A percentile compares a stretch with the other conserved stretches of the same genome.
These are phyloP conservation scores for Penicillium sp. DNA, from an alignment of 2,329 filamentous ascomycete species.

Conservation along the genomic window DNA sequence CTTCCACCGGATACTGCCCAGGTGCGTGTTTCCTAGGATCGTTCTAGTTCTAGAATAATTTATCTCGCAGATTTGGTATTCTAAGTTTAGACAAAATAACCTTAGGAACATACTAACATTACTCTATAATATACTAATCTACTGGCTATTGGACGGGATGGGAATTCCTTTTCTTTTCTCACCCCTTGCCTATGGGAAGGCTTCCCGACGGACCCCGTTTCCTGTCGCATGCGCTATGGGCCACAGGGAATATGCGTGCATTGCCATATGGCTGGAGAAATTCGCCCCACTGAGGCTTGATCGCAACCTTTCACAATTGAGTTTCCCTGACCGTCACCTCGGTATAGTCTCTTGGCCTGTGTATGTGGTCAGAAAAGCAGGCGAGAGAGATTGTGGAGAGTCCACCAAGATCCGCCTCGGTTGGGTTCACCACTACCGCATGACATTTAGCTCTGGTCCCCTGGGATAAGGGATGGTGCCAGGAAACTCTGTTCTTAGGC, in stretches of 20 bases:
- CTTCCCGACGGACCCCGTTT: constrained; percentile 21
- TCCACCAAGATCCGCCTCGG: not conserved
- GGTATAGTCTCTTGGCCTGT: constrained; percentile 1
- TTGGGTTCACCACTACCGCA: not conserved
- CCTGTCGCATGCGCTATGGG: constrained; percentile 6
- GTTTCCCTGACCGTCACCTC: not conserved
- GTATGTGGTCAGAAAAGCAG: not conserved
- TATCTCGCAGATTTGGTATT: not conserved
- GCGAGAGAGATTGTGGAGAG: not conserved
- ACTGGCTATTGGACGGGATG: not conserved
- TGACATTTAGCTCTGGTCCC: not conserved
- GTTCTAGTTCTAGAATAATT: not conserved
- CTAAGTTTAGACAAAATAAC: not conserved
- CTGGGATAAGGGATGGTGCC: constrained; percentile 2
- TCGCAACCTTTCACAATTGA: not conserved
- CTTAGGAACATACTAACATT: not conserved
- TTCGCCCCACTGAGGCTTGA: constrained; percentile 4
- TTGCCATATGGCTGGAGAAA: constrained; percentile 7
- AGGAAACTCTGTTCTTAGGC: not conserved
- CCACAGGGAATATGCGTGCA: constrained; percentile 3
- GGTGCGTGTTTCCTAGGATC: not conserved
- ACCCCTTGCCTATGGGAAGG: constrained; percentile 17
- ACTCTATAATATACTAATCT: no score
- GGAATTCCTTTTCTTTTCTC: not conserved
- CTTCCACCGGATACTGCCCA: not conserved